A percentile compares a stretch with the other conserved stretches of the same genome.
These are phyloP conservation scores for Saxispiralis lemnorum DNA, from an alignment of 495 filamentous ascomycete genomes.

Conservation along the genomic window DNA sequence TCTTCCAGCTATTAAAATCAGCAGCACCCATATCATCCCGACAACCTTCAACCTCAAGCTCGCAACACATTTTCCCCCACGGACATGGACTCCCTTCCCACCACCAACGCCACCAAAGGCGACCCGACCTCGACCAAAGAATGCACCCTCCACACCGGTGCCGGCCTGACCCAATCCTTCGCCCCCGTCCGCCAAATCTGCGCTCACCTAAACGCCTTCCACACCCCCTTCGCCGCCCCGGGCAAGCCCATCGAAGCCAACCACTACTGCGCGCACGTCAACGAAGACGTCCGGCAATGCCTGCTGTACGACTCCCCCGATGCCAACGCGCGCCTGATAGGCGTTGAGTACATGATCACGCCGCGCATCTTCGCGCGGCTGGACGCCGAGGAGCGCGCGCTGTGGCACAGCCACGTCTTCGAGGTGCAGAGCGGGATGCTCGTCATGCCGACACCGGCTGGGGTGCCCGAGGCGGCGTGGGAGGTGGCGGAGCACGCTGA, in stretches of 20 bases:
- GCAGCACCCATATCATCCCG: too few species aligned
- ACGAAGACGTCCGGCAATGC: slow-evolving; percentile 65
- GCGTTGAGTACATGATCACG: slow-evolving; percentile 86
- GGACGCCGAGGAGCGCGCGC: slow-evolving; percentile 41
- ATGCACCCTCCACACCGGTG: slow-evolving; percentile 46
- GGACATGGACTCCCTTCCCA: slow-evolving; percentile 16
- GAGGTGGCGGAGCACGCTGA: slow-evolving; percentile 59
- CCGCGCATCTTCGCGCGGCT: slow-evolving; percentile 50
- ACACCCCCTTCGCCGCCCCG: slow-evolving; percentile 56
- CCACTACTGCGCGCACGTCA: slow-evolving; percentile 72
- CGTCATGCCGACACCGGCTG: slow-evolving; percentile 54
- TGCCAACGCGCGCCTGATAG: slow-evolving; percentile 54
- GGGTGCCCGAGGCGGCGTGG: slow-evolving; percentile 41
- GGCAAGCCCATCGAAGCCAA: slow-evolving; percentile 50
- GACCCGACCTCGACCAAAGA: slow-evolving; percentile 27
- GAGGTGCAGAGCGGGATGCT: slow-evolving; percentile 80
- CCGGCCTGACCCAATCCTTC: slow-evolving; percentile 45
- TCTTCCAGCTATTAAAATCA: too few species aligned
- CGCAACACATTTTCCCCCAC: too few species aligned
- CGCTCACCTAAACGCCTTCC: slow-evolving; percentile 73
- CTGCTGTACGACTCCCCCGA: slow-evolving; percentile 60
- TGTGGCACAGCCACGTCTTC: slow-evolving; percentile 72
- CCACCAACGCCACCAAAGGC: slow-evolving; percentile 21
- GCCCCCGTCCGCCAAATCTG: slow-evolving; percentile 45
- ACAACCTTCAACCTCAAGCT: too few species aligned